phyloP scores from a whole-genome alignment of 2,329 filamentous ascomycete species.

The Pseudogymnoascus sp. region DNA sequence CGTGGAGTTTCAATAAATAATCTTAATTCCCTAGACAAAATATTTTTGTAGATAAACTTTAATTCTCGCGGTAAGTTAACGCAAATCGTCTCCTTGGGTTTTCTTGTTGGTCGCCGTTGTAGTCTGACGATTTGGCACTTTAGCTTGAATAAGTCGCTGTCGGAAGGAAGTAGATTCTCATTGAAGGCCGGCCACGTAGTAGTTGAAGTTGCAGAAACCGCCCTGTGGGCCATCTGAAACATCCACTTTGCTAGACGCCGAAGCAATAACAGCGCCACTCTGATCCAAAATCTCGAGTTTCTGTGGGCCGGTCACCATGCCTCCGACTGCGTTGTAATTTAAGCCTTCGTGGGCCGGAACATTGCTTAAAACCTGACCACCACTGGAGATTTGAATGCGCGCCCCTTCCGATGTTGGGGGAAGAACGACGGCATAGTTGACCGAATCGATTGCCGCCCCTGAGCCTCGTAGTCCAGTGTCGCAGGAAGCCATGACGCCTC shows the following conservation, averaged over 20 bases:
- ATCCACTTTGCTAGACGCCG: conserved; percentile 18
- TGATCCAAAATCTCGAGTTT: conserved; percentile 24
- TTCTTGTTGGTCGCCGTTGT: neutral
- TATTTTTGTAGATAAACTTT: neutral
- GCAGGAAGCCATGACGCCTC: conserved; percentile 12
- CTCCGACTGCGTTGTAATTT: conserved; percentile 22
- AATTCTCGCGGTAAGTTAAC: neutral
- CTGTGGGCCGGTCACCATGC: conserved; percentile 22
- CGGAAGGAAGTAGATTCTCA: conserved; percentile 11
- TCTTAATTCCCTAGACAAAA: neutral
- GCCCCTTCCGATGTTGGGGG: conserved; percentile 8
- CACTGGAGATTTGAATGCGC: conserved; percentile 23
- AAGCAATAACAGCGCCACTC: conserved; percentile 19
- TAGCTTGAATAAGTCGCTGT: neutral
- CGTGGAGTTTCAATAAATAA: neutral
- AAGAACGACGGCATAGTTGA: conserved; percentile 27
- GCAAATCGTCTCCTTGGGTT: neutral
- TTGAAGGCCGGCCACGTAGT: conserved; percentile 23
- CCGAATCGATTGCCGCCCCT: conserved; percentile 22
- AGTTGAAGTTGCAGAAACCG: conserved; percentile 27
- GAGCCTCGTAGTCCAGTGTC: conserved; percentile 20
- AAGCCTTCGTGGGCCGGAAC: conserved; percentile 18
- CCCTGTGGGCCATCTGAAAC: conserved; percentile 19
- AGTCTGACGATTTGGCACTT: neutral
- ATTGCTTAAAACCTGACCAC: conserved; percentile 19